Evolutionary conservation across 345 rosid species (phyloP), one percentile per base, ranked within the genome.

Genomic region (Eucalyptus decipiens): DNA sequence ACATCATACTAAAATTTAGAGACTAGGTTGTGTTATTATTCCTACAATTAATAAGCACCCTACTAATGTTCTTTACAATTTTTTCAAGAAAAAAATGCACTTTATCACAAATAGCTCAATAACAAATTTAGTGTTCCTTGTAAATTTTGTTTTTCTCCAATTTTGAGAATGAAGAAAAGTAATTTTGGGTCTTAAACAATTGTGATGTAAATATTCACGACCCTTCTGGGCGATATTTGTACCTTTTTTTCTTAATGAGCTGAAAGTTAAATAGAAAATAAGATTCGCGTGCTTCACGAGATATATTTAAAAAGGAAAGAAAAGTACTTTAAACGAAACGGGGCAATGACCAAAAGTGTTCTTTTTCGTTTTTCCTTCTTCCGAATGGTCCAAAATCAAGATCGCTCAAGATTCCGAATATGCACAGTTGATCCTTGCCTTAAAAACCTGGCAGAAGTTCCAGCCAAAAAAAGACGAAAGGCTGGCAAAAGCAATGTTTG

Each of bases 1-100:
- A 8, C 24, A 19, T 52, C 0, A 19, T 0, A 0, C 10, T 19
- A 52, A 19, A 52, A 2, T 52, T 52, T 52, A 19, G 10, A 19
- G 4, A 52, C 5, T 52, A 52, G 19, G 19, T 52, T 19, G 1
- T 19, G 8, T 52, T 19, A 52, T 1, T 19, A 52, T 52, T 52
- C 11, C 10, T 19, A 52, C 10, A 56, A 56, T 56, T 13, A 60
- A 60, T 7, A 1, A 60, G 34, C 16, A 13, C 34, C 28, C 32
- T 4, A 13, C 32, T 13, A 5, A 28, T 3, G 16, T 60, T 60
- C 15, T 60, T 28, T 56, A 56, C n/a, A 28, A 60, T 6, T 3
- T 60, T 11, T 60, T 28, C 8, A 60, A 60, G 16, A 60, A 60
- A 58, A 58, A 9, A 56, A 21, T 54, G 11, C 58, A 18, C 1